Conservation (phyloP, 192 early-diverging fungal genomes). For the Podila clonocystis region DNA sequence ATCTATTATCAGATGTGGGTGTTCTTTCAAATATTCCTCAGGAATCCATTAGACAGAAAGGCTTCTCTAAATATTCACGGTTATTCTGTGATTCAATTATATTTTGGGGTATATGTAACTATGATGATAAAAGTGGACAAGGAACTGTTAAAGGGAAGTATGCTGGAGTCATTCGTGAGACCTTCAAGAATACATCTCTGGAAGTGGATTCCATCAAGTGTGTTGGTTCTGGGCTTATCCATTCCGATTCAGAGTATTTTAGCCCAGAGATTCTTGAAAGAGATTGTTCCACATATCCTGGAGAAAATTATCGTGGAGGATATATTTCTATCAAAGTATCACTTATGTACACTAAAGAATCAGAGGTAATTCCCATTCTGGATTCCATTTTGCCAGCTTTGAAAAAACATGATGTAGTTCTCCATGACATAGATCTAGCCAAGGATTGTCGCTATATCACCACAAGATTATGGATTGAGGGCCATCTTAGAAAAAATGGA, state of each 20-base stretch:
- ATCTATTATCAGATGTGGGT: not conserved
- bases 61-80: not conserved
- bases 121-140: not conserved
- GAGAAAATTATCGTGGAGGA: not conserved
- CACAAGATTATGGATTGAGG: not conserved
- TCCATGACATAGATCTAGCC: slow-evolving; percentile 1
- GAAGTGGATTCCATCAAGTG: not conserved
- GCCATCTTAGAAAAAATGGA: not conserved
- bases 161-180: not conserved
- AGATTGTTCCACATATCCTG: not conserved
- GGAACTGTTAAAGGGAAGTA: not conserved
- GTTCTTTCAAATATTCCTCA: not conserved
- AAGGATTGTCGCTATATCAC: not conserved
- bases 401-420: not conserved
- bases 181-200: not conserved
- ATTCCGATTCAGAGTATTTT: not conserved
- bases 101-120: not conserved
- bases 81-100: not conserved
- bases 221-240: too few relatives aligned
- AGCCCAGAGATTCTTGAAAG: not conserved
- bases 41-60: too few relatives aligned
- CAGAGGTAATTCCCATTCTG: not conserved
- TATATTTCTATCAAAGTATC: not conserved
- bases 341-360: not conserved
- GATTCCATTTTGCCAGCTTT: not conserved